Conservation (phyloP, 164 flowering plant genomes). For the Piper longum region DNA sequence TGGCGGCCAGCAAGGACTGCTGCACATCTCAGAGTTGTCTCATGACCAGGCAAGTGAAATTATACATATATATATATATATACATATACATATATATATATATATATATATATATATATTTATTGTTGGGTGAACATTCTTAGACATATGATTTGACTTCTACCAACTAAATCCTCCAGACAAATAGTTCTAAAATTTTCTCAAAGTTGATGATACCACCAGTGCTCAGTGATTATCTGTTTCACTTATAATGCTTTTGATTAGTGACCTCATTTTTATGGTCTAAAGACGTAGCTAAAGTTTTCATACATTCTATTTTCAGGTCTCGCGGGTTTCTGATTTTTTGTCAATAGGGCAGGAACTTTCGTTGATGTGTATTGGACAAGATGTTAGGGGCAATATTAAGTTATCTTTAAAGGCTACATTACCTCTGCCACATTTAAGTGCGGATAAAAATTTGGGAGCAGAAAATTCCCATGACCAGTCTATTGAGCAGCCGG, state of each 20-base stretch:
- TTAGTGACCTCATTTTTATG: too few relatives aligned
- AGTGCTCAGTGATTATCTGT: too few relatives aligned
- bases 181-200: too few relatives aligned
- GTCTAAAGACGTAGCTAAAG: too few relatives aligned
- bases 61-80: neutral
- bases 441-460: neutral
- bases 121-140: too few relatives aligned
- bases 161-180: too few relatives aligned
- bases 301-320: conserved; percentile 2
- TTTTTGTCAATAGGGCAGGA: conserved; percentile 74
- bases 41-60: conserved; percentile 50
- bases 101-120: neutral
- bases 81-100: neutral
- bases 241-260: too few relatives aligned
- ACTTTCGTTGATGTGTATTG: conserved; percentile 74
- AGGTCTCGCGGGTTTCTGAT: conserved; percentile 78
- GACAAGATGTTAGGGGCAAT: conserved; percentile 86
- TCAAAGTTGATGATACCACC: too few relatives aligned
- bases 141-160: too few relatives aligned
- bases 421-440: conserved; percentile 23
- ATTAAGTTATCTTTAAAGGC: conserved; percentile 82
- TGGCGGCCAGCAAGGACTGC: conserved; percentile 95
- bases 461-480: neutral
- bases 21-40: conserved; percentile 92
- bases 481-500: neutral